Base-by-base conservation (phyloP, 768 basidiomycete species). In the Plicaturopsis crispa region DNA sequence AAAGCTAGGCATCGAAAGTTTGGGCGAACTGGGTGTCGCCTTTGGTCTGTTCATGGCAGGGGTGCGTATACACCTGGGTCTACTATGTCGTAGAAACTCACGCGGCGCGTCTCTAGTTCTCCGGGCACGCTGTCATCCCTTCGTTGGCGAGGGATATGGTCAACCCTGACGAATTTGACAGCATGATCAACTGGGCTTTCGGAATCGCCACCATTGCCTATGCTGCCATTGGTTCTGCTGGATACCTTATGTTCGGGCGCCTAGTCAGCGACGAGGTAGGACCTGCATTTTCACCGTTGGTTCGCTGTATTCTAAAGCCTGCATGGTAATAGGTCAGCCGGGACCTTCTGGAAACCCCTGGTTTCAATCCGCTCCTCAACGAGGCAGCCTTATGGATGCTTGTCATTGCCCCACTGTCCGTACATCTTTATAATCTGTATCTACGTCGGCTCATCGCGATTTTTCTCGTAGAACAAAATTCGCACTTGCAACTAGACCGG, bases 11-110 rank as follows among this genome's bases (percentile, higher is more conserved):
- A 65, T 84, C 11, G 61, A 62, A 18, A 72, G 67, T 42, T 60
- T 66, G 45, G 60, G 60, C 14, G 72, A 83, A 39, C 63, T 94
- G 23, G 84, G 90, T 1, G 57, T 94, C 19, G 76, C 85, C 11
- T 84, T 92, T 48, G 93, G 93, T 2, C 65, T 98, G 44, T 79
- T 97, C 51, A 90, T 98, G 80, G 86, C 88, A 6, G 90, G 92
- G 12, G 88, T 90, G 53, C 52, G 75, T 53, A 34, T 41, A 19
- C 14, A 35, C 17, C 17, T 33, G 17, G 23, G n/a, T 46, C 16
- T 4, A 35, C 35, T 7, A 7, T 13, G n/a, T 30, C 12, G 28
- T 31, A 24, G 35, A 24, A 24, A 19, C 36, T 22, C 6, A 13
- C 44, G 40, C 18, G 33, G 23, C 14, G 32, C 31, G 18, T 19